Conservation (phyloP, 106 monocot species). For the Dendrobium huoshanense region DNA sequence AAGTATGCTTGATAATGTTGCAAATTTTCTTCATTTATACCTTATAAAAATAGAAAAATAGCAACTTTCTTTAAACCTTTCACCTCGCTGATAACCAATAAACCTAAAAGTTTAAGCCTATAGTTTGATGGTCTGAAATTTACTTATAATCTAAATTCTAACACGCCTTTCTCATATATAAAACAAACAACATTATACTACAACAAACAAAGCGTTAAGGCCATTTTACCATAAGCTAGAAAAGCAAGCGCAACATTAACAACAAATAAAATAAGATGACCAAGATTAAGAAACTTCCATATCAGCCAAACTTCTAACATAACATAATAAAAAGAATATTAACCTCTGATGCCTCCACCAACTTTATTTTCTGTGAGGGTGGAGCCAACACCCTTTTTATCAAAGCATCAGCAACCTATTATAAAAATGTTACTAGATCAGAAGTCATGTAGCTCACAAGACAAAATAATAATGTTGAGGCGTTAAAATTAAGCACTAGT, state of each 20-base stretch:
- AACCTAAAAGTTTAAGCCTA: not conserved
- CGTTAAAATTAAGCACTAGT: not conserved
- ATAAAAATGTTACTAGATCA: not conserved
- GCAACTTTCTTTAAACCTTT: too few relatives aligned
- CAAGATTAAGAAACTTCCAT: not conserved
- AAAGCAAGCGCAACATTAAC: not conserved
- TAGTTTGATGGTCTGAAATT: not conserved
- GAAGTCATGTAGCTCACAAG: not conserved
- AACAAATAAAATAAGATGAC: not conserved
- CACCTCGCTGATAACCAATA: not conserved
- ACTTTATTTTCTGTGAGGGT: conserved; percentile 75
- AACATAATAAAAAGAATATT: not conserved
- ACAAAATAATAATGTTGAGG: not conserved
- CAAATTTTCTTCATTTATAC: too few relatives aligned
- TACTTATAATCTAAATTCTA: not conserved
- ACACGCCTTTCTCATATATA: not conserved
- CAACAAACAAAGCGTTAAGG: too few relatives aligned
- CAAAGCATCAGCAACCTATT: conserved; percentile 72
- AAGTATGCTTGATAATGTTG: too few relatives aligned
- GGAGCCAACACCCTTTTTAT: conserved; percentile 76
- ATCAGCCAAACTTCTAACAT: not conserved
- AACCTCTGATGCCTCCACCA: conserved; percentile 85
- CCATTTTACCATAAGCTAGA: too few relatives aligned
- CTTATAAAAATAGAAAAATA: too few relatives aligned
- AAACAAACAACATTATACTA: not conserved